A percentile compares a stretch with the other conserved stretches of the same genome.
Conservation (phyloP, 2,329 filamentous ascomycete species). For the Trichoderma sp. region DNA sequence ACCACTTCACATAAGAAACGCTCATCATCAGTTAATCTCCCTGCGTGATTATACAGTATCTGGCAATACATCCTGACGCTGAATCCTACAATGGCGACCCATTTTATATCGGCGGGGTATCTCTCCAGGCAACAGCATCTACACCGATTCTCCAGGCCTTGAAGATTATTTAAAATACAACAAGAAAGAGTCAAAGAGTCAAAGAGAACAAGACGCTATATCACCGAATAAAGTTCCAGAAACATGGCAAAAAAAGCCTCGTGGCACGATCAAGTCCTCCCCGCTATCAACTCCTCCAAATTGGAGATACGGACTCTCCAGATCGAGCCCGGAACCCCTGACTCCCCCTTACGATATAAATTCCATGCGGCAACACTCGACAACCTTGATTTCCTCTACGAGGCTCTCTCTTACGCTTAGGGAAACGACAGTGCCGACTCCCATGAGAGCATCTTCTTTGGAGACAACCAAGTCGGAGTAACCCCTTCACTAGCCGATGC, state of each 20-base stretch:
- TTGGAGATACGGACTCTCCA: conserved; percentile 2
- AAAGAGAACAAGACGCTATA: not conserved
- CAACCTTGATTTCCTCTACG: not conserved
- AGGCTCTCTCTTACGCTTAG: conserved; percentile 10
- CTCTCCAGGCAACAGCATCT: not conserved
- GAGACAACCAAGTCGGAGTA: not conserved
- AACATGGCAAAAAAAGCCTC: conserved; percentile 3
- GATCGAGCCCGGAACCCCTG: not conserved
- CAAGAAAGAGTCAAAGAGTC: not conserved
- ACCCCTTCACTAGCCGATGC: not conserved
- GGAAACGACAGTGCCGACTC: not conserved
- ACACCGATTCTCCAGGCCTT: not conserved
- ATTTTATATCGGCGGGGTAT: not conserved
- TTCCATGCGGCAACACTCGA: not conserved
- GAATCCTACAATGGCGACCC: not conserved
- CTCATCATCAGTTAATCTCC: not conserved
- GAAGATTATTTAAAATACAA: not conserved
- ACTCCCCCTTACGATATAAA: not conserved
- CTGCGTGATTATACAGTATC: not conserved
- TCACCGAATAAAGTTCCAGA: not conserved
- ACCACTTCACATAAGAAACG: not conserved
- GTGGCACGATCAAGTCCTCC: not conserved
- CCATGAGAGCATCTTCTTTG: not conserved
- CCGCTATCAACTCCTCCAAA: not conserved
- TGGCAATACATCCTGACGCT: not conserved